Evolutionary conservation across 345 rosid genomes (phyloP).

Genomic region (Mangifera indica): DNA sequence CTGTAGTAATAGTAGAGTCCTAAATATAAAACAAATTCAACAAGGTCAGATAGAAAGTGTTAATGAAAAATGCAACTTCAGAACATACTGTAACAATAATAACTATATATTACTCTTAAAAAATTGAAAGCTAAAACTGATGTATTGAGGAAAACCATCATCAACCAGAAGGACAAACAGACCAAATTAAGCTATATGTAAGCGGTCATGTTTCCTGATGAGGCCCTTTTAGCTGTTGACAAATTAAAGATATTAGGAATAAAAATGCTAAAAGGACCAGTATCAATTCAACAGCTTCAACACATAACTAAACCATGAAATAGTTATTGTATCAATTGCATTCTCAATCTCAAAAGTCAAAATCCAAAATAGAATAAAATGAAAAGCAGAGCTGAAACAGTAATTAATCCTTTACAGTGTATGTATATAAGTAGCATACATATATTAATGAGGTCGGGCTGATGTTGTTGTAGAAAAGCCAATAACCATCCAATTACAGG

Average conservation of each 20-base stretch:
- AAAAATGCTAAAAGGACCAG: conserved; percentile 5
- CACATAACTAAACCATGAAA: conserved; percentile 9
- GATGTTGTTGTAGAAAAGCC: not conserved
- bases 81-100: not conserved
- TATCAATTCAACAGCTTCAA: conserved; percentile 16
- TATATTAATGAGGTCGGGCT: not conserved
- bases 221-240: conserved; percentile 21
- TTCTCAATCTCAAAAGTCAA: not conserved
- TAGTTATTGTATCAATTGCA: not conserved
- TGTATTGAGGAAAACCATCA: not conserved
- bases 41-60: not conserved
- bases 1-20: not conserved
- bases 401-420: not conserved
- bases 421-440: not conserved
- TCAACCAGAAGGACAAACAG: not conserved
- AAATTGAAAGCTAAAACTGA: not conserved
- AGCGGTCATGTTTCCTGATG: conserved; percentile 31
- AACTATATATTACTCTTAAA: not conserved
- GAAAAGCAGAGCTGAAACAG: conserved; percentile 2
- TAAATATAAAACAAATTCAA: not conserved
- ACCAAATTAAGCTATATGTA: conserved; percentile 19
- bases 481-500: conserved; percentile 8
- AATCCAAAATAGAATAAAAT: not conserved
- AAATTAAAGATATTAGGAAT: conserved; percentile 9
- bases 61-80: not conserved